Conservation (phyloP, 306 rosid genomes). For the Inga oerstediana region DNA sequence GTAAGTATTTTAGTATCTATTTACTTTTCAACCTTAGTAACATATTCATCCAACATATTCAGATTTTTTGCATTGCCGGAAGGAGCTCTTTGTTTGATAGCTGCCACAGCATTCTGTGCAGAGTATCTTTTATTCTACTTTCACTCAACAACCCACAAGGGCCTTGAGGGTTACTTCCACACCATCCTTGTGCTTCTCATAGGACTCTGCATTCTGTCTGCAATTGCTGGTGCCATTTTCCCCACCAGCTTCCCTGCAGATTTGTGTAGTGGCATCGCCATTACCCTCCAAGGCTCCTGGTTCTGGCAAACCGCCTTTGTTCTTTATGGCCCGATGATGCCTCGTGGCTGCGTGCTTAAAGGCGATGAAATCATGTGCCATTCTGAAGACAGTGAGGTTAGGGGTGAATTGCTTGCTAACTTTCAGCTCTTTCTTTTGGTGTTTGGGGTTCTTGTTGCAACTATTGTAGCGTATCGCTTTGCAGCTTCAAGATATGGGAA, state of each 20-base stretch:
- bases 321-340: slow-evolving; percentile 92
- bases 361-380: slow-evolving; percentile 53
- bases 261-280: slow-evolving; percentile 67
- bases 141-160: slow-evolving; percentile 90
- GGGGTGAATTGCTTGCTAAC: slow-evolving; percentile 91
- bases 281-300: slow-evolving; percentile 96
- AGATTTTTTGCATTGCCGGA: slow-evolving; percentile 79
- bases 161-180: slow-evolving; percentile 93
- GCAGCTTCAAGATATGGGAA: slow-evolving; percentile 66
- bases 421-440: slow-evolving; percentile 75
- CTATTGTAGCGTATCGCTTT: slow-evolving; percentile 54
- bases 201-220: slow-evolving; percentile 73
- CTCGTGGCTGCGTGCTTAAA: slow-evolving; percentile 74
- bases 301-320: slow-evolving; percentile 98
- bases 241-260: slow-evolving; percentile 85
- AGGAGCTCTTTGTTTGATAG: slow-evolving; percentile 78
- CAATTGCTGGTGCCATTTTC: slow-evolving; percentile 68
- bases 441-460: slow-evolving; percentile 61
- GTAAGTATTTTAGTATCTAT: not conserved
- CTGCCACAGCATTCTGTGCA: slow-evolving; percentile 79
- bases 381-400: slow-evolving; percentile 75
- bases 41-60: slow-evolving; percentile 15
- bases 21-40: slow-evolving; percentile 17
- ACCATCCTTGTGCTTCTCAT: slow-evolving; percentile 72
- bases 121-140: slow-evolving; percentile 93